Conservation (phyloP, 768 basidiomycete species). For the Panellus pusillus region DNA sequence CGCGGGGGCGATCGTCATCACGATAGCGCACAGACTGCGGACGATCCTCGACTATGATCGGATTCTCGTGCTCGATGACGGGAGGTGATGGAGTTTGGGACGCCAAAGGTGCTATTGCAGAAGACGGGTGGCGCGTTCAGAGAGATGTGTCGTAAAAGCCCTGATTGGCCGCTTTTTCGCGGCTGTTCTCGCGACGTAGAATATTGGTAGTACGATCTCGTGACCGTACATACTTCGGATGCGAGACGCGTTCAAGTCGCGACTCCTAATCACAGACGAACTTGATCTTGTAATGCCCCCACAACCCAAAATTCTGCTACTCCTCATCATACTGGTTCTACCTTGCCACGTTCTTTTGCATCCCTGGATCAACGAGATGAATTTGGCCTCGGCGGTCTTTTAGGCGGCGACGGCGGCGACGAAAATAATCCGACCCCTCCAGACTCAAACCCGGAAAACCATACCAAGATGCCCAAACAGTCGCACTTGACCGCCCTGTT, state of each 20-base stretch:
- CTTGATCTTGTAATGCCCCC: slow-evolving; percentile 3
- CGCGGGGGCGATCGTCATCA: slow-evolving; percentile 69
- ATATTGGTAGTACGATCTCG: not conserved
- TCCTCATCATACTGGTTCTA: slow-evolving; percentile 11
- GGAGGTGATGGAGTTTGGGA: slow-evolving; percentile 77
- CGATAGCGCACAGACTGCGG: slow-evolving; percentile 79
- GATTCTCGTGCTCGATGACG: slow-evolving; percentile 71
- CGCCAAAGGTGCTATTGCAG: slow-evolving; percentile 55
- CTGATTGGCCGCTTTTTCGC: slow-evolving; percentile 49
- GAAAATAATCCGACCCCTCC: slow-evolving; percentile 5
- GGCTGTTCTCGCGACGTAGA: slow-evolving; percentile 15
- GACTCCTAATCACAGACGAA: too few species aligned
- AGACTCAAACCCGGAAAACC: slow-evolving; percentile 5
- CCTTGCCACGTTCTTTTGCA: slow-evolving; percentile 13
- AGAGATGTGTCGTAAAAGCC: slow-evolving; percentile 66
- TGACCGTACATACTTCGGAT: slow-evolving; percentile 6
- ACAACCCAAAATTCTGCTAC: slow-evolving; percentile 5
- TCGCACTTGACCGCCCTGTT: not conserved
- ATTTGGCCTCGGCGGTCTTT: slow-evolving; percentile 22
- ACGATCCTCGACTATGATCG: slow-evolving; percentile 78
- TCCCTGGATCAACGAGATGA: slow-evolving; percentile 10
- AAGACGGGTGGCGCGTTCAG: slow-evolving; percentile 61
- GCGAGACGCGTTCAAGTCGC: not conserved
- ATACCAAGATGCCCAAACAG: slow-evolving; percentile 3
- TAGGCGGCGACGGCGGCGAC: slow-evolving; percentile 19